These are phyloP conservation scores for Candida anglica DNA, from an alignment of 805 yeast species.

Conservation along the genomic window DNA sequence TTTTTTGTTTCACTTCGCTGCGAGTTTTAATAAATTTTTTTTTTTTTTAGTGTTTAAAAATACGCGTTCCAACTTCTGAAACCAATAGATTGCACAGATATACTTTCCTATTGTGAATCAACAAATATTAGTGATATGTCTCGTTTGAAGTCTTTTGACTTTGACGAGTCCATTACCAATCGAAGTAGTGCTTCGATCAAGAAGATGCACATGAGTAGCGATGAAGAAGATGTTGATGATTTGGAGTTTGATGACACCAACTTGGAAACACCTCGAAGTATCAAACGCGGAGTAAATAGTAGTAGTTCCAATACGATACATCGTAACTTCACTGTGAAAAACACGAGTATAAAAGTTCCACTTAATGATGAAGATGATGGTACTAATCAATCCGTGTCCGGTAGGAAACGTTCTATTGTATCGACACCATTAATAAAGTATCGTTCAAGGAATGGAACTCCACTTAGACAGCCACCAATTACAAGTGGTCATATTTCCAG, in stretches of 20 bases:
- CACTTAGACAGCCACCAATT: slow-evolving; percentile 11
- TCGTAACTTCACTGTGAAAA: too few relatives aligned
- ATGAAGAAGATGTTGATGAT: slow-evolving; percentile 7
- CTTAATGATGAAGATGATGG: slow-evolving; percentile 7
- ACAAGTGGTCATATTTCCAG: slow-evolving; percentile 4
- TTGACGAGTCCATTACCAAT: not conserved
- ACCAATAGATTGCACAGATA: too few relatives aligned
- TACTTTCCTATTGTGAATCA: too few relatives aligned
- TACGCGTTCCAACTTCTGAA: too few relatives aligned
- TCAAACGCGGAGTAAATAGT: too few relatives aligned
- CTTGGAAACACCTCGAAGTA: slow-evolving; percentile 22
- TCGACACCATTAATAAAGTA: slow-evolving; percentile 5
- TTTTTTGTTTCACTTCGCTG: not conserved
- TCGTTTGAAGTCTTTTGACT: slow-evolving; percentile 5
- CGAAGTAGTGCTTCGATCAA: slow-evolving; percentile 1
- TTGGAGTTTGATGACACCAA: slow-evolving; percentile 28
- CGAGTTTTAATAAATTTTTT: not conserved
- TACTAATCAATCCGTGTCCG: slow-evolving; percentile 8
- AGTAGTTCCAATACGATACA: too few relatives aligned
- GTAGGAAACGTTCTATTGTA: slow-evolving; percentile 3
- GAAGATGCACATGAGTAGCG: slow-evolving; percentile 1
- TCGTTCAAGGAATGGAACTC: slow-evolving; percentile 14
- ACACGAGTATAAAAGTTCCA: slow-evolving; percentile 10
- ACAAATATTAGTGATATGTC: too few relatives aligned
- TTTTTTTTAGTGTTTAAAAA: too few relatives aligned